Conservation (phyloP, 2,329 filamentous ascomycete species). For the Celoporthe dispersa region DNA sequence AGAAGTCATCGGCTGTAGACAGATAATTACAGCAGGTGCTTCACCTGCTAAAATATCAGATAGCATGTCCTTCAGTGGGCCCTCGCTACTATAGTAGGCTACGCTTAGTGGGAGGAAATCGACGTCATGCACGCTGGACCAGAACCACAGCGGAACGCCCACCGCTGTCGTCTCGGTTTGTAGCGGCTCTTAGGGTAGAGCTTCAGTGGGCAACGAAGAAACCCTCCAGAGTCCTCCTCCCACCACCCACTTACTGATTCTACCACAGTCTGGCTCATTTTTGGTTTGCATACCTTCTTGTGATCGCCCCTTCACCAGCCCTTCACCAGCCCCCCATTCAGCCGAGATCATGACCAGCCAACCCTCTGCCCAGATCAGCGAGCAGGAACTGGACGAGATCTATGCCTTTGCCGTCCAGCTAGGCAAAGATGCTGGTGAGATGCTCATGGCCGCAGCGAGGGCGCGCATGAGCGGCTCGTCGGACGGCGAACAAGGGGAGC, state of each 20-base stretch:
- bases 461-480: constrained; percentile 51
- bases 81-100: not conserved
- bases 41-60: not conserved
- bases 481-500: constrained; percentile 31
- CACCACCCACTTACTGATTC: not conserved
- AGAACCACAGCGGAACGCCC: constrained; percentile 16
- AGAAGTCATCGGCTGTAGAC: not conserved
- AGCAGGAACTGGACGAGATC: constrained; percentile 63
- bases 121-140: constrained; percentile 13
- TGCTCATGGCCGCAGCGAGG: constrained; percentile 68
- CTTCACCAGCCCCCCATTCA: not conserved
- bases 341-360: not conserved
- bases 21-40: no score
- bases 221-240: not conserved
- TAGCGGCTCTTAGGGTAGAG: constrained; percentile 18
- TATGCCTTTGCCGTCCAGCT: constrained; percentile 73
- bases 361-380: constrained; percentile 22
- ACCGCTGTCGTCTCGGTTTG: constrained; percentile 23
- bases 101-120: not conserved
- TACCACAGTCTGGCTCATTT: not conserved
- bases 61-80: not conserved
- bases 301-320: no score
- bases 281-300: no score
- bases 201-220: constrained; percentile 1
- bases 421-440: constrained; percentile 69